Evolutionary conservation across 768 basidiomycete genomes (phyloP), one percentile per base, ranked within the genome.

Genomic region (Daedaleopsis nitida): DNA sequence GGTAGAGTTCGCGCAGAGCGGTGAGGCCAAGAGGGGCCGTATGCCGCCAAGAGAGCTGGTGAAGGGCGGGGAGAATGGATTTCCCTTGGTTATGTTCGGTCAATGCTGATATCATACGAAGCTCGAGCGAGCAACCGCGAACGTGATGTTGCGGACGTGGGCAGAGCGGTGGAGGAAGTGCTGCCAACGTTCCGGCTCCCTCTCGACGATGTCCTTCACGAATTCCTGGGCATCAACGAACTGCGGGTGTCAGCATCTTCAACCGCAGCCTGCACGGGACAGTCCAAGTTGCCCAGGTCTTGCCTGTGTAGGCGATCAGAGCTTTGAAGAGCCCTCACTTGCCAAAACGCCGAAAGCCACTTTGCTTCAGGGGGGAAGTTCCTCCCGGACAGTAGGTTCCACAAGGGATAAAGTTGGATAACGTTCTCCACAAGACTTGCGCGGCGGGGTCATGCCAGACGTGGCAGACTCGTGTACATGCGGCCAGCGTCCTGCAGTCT

Each of bases 381-480:
- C 14, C 39, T 57, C 8, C 56, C 57, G 2, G 53, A 24, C 16
- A 63, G 23, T 13, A 63, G 49, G 16, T 52, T 47, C 62, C 62
- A 63, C 1, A 63, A 43, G 3, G 62, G 62, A 45, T 51, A 45
- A 63, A 35, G 2, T 52, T 53, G 23, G 49, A 37, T 5, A 63
- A 52, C 11, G 11, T 32, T 23, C 62, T 48, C 62, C 62, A 63
- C 14, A 63, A 43, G 10, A 58, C 52, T 3, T 39, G 42, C 1
- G 57, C 58, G 1, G 57, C 62, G 14, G 62, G 62, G 1, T 54
- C 57, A 14, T 42, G 21, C 62, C 62, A 63, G 0, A 42, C 42
- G 1, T 13, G 52, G 35, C 57, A 63, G 6, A 63, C 62, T 4
- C 54, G 57, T 3, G 62, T 48, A 16, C 62, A 63, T 17, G 53